These are phyloP conservation scores for Astraeus odoratus DNA, from an alignment of 768 basidiomycete genomes.

Conservation along the genomic window DNA sequence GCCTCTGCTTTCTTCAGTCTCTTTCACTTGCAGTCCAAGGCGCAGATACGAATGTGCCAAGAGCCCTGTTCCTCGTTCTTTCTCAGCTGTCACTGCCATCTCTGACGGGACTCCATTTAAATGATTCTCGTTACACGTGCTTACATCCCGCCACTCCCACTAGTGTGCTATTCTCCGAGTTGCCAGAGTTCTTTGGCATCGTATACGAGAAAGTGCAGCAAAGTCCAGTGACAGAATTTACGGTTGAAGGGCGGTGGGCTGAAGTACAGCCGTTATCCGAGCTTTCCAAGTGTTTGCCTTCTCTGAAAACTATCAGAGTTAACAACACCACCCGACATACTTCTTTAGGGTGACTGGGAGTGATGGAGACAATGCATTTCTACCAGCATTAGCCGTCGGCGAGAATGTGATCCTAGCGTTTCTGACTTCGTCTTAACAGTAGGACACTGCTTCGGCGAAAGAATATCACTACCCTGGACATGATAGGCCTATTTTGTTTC, in stretches of 20 bases:
- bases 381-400: too few species aligned
- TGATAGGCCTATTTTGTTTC: too few species aligned
- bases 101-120: conserved; percentile 41
- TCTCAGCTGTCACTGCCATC: conserved; percentile 43
- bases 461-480: too few species aligned
- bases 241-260: conserved; percentile 23
- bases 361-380: too few species aligned
- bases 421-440: too few species aligned
- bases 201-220: conserved; percentile 1
- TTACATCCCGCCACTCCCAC: not conserved
- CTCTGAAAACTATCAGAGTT: conserved; percentile 10
- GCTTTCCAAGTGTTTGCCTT: conserved; percentile 11
- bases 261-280: conserved; percentile 9
- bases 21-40: conserved; percentile 47
- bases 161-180: conserved; percentile 32
- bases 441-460: too few species aligned
- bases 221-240: conserved; percentile 9
- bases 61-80: conserved; percentile 48
- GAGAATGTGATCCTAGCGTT: too few species aligned
- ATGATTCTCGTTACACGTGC: conserved; percentile 29
- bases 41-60: conserved; percentile 56
- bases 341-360: too few species aligned
- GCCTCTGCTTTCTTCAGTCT: conserved; percentile 39
- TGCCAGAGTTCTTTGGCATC: conserved; percentile 17
- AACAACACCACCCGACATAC: conserved; percentile 3